phyloP scores from a whole-genome alignment of 225 moss, liverwort and hornwort species.

The Rhytidiadelphus loreus region DNA sequence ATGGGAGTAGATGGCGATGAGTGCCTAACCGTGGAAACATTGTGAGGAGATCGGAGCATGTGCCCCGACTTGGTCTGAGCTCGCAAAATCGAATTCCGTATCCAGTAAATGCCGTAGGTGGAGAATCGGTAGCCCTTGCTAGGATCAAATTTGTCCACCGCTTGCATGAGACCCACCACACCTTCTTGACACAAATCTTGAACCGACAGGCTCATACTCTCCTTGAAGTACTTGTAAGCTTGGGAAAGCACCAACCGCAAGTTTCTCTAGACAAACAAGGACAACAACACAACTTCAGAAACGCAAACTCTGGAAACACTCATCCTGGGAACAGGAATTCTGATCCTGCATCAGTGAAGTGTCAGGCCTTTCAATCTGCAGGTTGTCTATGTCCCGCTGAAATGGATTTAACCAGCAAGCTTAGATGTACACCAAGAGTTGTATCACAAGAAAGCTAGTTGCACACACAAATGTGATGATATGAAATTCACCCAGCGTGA shows the following conservation, averaged over 20 bases:
- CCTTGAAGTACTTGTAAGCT: constrained; percentile 68
- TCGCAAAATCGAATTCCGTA: constrained; percentile 84
- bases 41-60: constrained; percentile 87
- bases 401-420: background rate
- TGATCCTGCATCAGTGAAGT: background rate
- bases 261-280: constrained; percentile 43
- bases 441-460: background rate
- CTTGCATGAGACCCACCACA: constrained; percentile 71
- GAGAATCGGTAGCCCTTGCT: constrained; percentile 77
- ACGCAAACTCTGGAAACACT: background rate
- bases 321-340: background rate
- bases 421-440: background rate
- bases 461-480: background rate
- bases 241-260: constrained; percentile 79
- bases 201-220: constrained; percentile 66
- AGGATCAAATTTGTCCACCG: constrained; percentile 93
- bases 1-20: background rate
- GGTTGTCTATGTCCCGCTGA: background rate
- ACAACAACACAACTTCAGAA: background rate
- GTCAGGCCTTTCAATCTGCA: background rate
- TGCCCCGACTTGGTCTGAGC: constrained; percentile 86
- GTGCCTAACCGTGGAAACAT: constrained; percentile 47
- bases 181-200: constrained; percentile 95
- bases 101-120: constrained; percentile 95
- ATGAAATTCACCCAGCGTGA: background rate